A percentile compares a stretch with the other conserved stretches of the same genome.
phyloP scores from a whole-genome alignment of 169 alveolate genomes.

The Cryptosporidium muris region DNA sequence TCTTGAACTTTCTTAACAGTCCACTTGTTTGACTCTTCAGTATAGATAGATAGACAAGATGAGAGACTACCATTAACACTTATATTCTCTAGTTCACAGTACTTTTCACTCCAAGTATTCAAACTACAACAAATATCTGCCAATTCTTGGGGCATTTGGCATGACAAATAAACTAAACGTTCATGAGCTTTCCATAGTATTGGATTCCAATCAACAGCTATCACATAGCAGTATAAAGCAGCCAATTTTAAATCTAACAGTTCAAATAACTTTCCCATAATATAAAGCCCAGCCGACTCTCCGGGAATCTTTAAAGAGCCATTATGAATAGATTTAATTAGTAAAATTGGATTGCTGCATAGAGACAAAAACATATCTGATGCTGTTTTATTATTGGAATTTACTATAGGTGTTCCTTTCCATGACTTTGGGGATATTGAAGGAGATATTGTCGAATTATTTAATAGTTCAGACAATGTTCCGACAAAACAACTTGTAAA shows the following conservation, averaged over 20 bases:
- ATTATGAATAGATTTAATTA: slow-evolving; percentile 51
- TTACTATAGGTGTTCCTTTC: slow-evolving; percentile 66
- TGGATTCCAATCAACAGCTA: slow-evolving; percentile 66
- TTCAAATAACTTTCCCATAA: slow-evolving; percentile 61
- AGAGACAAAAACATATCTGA: slow-evolving; percentile 53
- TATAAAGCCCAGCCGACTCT: slow-evolving; percentile 54
- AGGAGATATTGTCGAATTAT: slow-evolving; percentile 44
- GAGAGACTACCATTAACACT: slow-evolving; percentile 31
- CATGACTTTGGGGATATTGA: slow-evolving; percentile 66
- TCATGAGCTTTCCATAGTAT: slow-evolving; percentile 45
- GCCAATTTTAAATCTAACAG: slow-evolving; percentile 43
- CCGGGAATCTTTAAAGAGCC: slow-evolving; percentile 54
- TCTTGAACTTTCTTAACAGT: slow-evolving; percentile 41
- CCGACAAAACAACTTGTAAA: slow-evolving; percentile 17
- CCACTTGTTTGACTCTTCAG: slow-evolving; percentile 53
- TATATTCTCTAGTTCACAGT: slow-evolving; percentile 11
- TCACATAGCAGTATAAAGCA: slow-evolving; percentile 64
- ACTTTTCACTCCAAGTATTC: slow-evolving; percentile 56
- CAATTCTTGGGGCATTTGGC: slow-evolving; percentile 60
- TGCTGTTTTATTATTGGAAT: slow-evolving; percentile 35
- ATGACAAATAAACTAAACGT: slow-evolving; percentile 30
- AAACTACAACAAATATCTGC: slow-evolving; percentile 61
- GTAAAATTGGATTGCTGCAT: slow-evolving; percentile 45
- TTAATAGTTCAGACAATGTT: slow-evolving; percentile 22
- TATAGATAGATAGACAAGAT: neutral